A percentile compares a stretch with the other conserved stretches of the same genome.
Conservation (phyloP, 148 eudicot species). For the Diospyros kaki region DNA sequence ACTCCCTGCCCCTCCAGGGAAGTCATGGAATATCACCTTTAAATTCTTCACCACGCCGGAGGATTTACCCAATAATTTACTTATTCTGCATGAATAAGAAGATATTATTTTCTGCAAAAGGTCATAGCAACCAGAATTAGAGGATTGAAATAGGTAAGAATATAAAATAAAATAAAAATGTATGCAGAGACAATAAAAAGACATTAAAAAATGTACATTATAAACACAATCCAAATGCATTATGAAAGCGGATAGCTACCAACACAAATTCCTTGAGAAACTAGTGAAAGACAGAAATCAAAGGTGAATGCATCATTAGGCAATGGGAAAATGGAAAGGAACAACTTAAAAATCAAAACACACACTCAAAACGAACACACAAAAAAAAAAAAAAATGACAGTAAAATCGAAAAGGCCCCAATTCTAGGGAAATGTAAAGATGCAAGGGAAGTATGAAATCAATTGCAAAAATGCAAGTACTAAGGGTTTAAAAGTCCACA, state of each 20-base stretch:
- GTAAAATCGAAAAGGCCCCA: no score
- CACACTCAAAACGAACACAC: no score
- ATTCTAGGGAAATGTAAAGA: no score
- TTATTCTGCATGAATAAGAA: slow-evolving; percentile 49
- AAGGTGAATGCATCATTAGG: not conserved
- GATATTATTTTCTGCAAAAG: slow-evolving; percentile 49
- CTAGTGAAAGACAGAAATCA: not conserved
- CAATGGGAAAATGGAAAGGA: no score
- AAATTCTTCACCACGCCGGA: slow-evolving; percentile 17
- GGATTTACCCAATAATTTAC: slow-evolving; percentile 42
- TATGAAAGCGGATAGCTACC: not conserved
- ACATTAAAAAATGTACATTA: no score
- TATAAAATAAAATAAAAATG: not conserved
- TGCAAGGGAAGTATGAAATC: no score
- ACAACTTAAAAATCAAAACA: no score
- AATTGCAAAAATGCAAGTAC: no score
- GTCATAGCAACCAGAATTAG: not conserved
- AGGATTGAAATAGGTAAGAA: not conserved
- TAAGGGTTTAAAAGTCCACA: no score
- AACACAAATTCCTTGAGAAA: not conserved
- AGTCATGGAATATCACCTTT: slow-evolving; percentile 62
- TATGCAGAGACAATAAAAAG: not conserved
- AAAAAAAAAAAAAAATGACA: no score
- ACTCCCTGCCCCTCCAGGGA: slow-evolving; percentile 49
- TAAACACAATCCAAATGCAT: not conserved